These are phyloP conservation scores for Dichomitus squalens DNA, from an alignment of 1,284 basidiomycete species.

Conservation along the genomic window DNA sequence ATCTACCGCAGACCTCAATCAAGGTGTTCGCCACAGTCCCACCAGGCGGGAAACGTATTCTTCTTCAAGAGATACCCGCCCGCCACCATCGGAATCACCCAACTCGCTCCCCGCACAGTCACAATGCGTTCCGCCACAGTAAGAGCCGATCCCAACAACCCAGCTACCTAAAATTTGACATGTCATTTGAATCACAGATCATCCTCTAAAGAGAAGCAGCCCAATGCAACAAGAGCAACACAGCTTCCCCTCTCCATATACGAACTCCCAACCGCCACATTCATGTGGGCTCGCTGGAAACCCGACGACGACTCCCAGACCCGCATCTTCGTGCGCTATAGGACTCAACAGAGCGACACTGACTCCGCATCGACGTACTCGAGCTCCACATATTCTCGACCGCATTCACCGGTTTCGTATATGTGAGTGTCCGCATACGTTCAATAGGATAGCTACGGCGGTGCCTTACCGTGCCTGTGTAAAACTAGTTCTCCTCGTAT, in stretches of 20 bases:
- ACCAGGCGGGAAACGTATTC: background rate
- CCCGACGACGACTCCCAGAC: slow-evolving; percentile 30
- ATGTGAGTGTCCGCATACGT: slow-evolving; percentile 4
- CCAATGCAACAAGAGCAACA: slow-evolving; percentile 3
- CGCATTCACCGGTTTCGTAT: slow-evolving; percentile 2
- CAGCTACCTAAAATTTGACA: background rate
- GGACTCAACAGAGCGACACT: slow-evolving; percentile 4
- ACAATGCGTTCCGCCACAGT: background rate
- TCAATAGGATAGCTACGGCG: background rate
- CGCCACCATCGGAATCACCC: slow-evolving; percentile 7
- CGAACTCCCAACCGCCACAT: slow-evolving; percentile 38
- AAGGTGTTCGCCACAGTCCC: background rate
- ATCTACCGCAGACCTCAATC: slow-evolving; percentile 1
- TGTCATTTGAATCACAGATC: background rate
- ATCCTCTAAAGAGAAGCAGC: slow-evolving; percentile 5
- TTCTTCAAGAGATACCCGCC: background rate
- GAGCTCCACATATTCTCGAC: slow-evolving; percentile 5
- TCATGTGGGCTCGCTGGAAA: slow-evolving; percentile 40
- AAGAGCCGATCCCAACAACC: background rate
- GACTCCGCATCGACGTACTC: slow-evolving; percentile 7
- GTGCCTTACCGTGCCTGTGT: slow-evolving; percentile 1
- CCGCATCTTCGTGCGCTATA: slow-evolving; percentile 29
- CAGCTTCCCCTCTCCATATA: slow-evolving; percentile 32
- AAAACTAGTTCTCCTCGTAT: slow-evolving; percentile 2
- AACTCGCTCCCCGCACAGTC: slow-evolving; percentile 6